These are phyloP conservation scores for Chlorencoelia australis DNA, from an alignment of 2,329 filamentous ascomycete genomes.

Conservation along the genomic window DNA sequence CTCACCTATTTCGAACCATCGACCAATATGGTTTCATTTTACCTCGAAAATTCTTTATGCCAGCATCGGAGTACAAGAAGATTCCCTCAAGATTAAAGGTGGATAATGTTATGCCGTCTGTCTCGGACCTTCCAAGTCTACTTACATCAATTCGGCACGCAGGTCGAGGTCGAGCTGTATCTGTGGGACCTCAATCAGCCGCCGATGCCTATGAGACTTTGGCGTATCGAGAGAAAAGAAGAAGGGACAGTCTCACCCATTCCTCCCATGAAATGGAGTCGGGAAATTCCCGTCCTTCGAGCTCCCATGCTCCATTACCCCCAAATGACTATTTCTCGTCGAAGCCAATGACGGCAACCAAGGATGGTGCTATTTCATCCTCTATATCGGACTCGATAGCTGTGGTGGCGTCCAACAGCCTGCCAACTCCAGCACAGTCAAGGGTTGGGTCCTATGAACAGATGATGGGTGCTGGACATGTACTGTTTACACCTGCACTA, in stretches of 20 bases:
- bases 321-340: conserved; percentile 11
- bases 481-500: conserved; percentile 28
- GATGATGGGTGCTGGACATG: conserved; percentile 60
- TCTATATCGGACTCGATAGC: conserved; percentile 38
- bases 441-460: conserved; percentile 56
- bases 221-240: conserved; percentile 70
- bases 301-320: background rate
- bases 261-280: conserved; percentile 10
- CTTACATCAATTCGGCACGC: conserved; percentile 75
- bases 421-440: conserved; percentile 36
- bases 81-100: conserved; percentile 65
- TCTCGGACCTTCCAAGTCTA: conserved; percentile 78
- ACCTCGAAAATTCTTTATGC: conserved; percentile 82
- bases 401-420: conserved; percentile 28
- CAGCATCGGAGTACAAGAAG: conserved; percentile 80
- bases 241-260: conserved; percentile 43
- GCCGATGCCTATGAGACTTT: conserved; percentile 94
- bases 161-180: conserved; percentile 67
- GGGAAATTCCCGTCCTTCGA: conserved; percentile 11
- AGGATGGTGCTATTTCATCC: conserved; percentile 19
- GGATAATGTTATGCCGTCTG: conserved; percentile 82
- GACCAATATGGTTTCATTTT: conserved; percentile 71
- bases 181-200: conserved; percentile 87
- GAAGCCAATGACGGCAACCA: conserved; percentile 8
- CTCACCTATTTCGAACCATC: conserved; percentile 78